A percentile compares a stretch with the other conserved stretches of the same genome.
phyloP scores from a whole-genome alignment of 495 filamentous ascomycete species.

The Penicillium bialowiezense region DNA sequence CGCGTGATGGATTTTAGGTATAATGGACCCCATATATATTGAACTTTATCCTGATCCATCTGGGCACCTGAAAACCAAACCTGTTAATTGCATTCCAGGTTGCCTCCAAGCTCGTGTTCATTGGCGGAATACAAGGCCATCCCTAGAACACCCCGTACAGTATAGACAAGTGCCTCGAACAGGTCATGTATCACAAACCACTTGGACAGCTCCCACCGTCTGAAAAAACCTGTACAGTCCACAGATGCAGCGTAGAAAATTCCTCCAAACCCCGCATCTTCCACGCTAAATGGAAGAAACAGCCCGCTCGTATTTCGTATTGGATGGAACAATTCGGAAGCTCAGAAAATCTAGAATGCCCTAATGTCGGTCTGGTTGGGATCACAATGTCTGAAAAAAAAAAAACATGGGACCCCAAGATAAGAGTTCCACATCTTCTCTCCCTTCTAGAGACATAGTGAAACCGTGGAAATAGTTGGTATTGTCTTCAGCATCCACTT shows the following conservation, averaged over 20 bases:
- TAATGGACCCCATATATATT: not conserved
- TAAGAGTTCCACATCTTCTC: not conserved
- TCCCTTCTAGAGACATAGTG: not conserved
- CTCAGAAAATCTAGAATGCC: conserved; percentile 1
- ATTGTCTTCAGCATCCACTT: not conserved
- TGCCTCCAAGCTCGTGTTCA: not conserved
- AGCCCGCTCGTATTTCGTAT: conserved; percentile 12
- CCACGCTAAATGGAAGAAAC: conserved; percentile 13
- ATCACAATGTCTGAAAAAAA: conserved; percentile 16
- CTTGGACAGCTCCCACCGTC: too few relatives aligned
- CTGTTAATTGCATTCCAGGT: too few relatives aligned
- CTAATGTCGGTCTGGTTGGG: conserved; percentile 18
- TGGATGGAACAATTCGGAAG: conserved; percentile 24
- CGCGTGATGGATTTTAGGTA: not conserved
- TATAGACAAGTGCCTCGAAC: too few relatives aligned
- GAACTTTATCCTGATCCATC: not conserved
- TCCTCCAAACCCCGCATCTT: conserved; percentile 20
- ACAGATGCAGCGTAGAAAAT: not conserved
- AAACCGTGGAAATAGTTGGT: too few relatives aligned
- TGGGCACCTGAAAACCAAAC: conserved; percentile 1
- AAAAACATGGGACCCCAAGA: conserved; percentile 5
- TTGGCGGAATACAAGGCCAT: not conserved
- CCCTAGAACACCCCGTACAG: too few relatives aligned
- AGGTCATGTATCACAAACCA: too few relatives aligned
- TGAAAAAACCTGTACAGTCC: too few relatives aligned